phyloP scores from a whole-genome alignment of 805 yeast genomes.

The Candida rishiriensis region DNA sequence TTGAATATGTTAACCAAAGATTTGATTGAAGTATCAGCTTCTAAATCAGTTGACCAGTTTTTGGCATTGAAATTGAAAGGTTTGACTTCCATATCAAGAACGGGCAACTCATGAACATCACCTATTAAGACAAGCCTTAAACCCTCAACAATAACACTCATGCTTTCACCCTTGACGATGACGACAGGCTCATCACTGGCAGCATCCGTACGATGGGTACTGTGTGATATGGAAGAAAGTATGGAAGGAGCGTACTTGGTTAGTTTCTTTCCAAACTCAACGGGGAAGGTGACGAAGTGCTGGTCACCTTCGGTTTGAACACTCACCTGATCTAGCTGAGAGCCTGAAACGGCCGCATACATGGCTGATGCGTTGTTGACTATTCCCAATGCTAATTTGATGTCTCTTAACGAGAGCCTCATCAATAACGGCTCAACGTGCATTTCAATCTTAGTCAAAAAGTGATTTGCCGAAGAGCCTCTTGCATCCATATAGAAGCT shows the following conservation, averaged over 20 bases:
- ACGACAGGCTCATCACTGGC: slow-evolving; percentile 29
- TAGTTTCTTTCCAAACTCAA: slow-evolving; percentile 56
- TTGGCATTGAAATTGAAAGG: slow-evolving; percentile 65
- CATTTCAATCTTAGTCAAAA: slow-evolving; percentile 59
- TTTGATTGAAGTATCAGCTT: slow-evolving; percentile 61
- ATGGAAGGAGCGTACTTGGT: slow-evolving; percentile 69
- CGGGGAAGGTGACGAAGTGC: slow-evolving; percentile 43
- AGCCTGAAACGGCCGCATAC: slow-evolving; percentile 27
- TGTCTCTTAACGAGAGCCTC: slow-evolving; percentile 83
- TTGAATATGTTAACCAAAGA: slow-evolving; percentile 74
- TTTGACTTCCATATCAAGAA: slow-evolving; percentile 67
- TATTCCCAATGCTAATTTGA: slow-evolving; percentile 70
- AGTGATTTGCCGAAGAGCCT: slow-evolving; percentile 54
- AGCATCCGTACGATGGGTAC: slow-evolving; percentile 13
- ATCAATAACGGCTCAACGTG: slow-evolving; percentile 76
- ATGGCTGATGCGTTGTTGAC: slow-evolving; percentile 65
- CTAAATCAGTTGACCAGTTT: slow-evolving; percentile 85
- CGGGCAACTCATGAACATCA: slow-evolving; percentile 87
- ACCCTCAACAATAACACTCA: slow-evolving; percentile 67
- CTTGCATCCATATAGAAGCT: slow-evolving; percentile 69
- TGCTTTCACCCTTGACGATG: slow-evolving; percentile 62
- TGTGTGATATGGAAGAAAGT: slow-evolving; percentile 44
- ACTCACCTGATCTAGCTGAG: slow-evolving; percentile 4
- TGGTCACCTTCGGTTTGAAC: slow-evolving; percentile 8
- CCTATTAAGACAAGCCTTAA: slow-evolving; percentile 80